These are phyloP conservation scores for Passalora sequoiae DNA, from an alignment of 2,329 filamentous ascomycete genomes.

Conservation along the genomic window DNA sequence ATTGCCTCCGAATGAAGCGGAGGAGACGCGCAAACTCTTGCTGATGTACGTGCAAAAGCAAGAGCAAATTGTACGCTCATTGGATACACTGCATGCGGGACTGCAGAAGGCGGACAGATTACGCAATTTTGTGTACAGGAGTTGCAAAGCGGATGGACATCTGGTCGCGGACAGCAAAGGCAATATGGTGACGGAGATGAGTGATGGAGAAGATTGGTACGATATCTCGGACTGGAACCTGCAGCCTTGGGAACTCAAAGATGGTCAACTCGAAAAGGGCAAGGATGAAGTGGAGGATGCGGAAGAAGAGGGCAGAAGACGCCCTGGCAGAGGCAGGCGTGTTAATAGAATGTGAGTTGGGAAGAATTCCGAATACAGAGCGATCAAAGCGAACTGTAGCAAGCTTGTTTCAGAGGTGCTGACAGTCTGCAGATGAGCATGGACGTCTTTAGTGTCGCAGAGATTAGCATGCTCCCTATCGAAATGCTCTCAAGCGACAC, in stretches of 20 bases:
- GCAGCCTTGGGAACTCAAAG: conserved; percentile 24
- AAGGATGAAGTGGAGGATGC: conserved; percentile 71
- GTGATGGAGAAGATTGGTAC: conserved; percentile 85
- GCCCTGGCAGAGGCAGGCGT: conserved; percentile 20
- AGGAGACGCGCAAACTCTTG: conserved; percentile 68
- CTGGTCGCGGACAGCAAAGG: conserved; percentile 42
- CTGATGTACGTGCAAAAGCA: conserved; percentile 79
- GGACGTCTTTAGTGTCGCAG: no score
- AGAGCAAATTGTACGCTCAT: conserved; percentile 71
- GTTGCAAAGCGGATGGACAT: conserved; percentile 75
- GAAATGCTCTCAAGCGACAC: no score
- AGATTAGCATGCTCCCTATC: no score
- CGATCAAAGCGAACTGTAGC: not conserved
- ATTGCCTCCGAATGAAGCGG: conserved; percentile 67
- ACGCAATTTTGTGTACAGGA: conserved; percentile 65
- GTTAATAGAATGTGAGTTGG: conserved; percentile 26
- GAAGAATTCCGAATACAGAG: not conserved
- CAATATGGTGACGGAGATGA: conserved; percentile 56
- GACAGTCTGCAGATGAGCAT: conserved; percentile 1
- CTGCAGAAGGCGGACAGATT: conserved; percentile 68
- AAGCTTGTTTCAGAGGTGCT: not conserved
- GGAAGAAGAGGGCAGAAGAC: conserved; percentile 24
- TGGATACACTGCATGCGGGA: conserved; percentile 62
- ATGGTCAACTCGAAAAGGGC: conserved; percentile 72
- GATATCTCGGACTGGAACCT: conserved; percentile 75